Conservation (phyloP, 345 rosid genomes). For the Citrus trifoliata region DNA sequence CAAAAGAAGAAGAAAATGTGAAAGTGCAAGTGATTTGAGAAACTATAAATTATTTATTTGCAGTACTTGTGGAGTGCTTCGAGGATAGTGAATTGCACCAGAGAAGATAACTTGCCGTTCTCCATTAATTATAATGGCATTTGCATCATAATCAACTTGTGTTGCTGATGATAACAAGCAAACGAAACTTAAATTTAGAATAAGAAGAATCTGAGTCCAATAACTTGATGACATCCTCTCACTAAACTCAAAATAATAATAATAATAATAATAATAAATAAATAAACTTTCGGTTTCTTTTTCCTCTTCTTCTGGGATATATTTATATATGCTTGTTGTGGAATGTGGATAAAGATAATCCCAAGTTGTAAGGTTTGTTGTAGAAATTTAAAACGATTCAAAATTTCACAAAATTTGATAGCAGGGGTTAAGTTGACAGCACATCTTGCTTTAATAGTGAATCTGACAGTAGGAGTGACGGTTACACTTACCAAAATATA, state of each 20-base stretch:
- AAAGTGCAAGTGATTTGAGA: no score
- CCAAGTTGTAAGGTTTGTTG: background rate
- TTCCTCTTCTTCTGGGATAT: background rate
- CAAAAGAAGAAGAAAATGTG: no score
- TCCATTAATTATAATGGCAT: slow-evolving; percentile 34
- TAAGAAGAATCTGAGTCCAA: background rate
- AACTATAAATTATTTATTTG: no score
- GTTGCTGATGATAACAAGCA: background rate
- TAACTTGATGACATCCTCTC: background rate
- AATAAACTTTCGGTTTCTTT: no score
- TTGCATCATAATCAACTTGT: slow-evolving; percentile 22
- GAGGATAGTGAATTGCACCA: slow-evolving; percentile 43
- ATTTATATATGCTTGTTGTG: background rate
- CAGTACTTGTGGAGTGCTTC: slow-evolving; percentile 35
- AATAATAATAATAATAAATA: no score
- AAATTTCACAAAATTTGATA: no score
- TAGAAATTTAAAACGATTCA: background rate
- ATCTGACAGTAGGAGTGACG: no score
- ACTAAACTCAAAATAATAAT: no score
- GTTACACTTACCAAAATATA: no score
- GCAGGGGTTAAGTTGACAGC: no score
- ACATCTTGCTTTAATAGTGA: no score
- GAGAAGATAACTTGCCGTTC: slow-evolving; percentile 33
- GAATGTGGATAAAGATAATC: background rate
- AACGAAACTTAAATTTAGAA: background rate